Conservation (phyloP, 495 filamentous ascomycete genomes). For the Ramalina peruviana region DNA sequence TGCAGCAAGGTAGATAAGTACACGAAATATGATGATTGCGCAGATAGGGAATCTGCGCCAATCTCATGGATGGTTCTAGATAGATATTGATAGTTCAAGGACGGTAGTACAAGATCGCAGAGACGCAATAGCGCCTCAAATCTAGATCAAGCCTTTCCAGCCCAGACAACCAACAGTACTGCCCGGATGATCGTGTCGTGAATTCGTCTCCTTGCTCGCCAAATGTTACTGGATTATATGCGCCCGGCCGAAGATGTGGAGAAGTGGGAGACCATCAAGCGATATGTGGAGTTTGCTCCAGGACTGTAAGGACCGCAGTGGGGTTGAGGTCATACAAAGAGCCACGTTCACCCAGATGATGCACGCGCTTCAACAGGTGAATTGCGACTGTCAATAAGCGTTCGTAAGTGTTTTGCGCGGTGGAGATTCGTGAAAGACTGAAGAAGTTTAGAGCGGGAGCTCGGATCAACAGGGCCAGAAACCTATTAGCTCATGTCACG, state of each 20-base stretch:
- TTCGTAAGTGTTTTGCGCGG: not conserved
- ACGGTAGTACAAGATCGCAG: constrained; percentile 8
- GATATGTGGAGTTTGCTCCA: no score
- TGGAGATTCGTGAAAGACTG: not conserved
- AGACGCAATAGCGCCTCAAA: constrained; percentile 7
- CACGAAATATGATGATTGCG: not conserved
- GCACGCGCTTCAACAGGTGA: no score
- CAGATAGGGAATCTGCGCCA: not conserved
- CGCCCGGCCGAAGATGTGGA: no score
- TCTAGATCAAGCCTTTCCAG: constrained; percentile 10
- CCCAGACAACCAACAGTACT: not conserved
- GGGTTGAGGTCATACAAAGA: no score
- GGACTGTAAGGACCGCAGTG: no score
- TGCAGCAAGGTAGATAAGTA: not conserved
- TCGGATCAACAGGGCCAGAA: not conserved
- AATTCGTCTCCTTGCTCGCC: no score
- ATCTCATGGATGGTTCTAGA: constrained; percentile 12
- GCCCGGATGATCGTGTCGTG: no score
- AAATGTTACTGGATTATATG: no score
- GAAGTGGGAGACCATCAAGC: no score
- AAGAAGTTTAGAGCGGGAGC: not conserved
- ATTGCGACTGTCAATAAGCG: no score
- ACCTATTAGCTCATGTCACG: not conserved
- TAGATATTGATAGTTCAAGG: constrained; percentile 2
- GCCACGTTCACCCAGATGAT: no score